These are phyloP conservation scores for Helichrysum umbraculigerum DNA, from an alignment of 129 eudicot species.

Conservation along the genomic window DNA sequence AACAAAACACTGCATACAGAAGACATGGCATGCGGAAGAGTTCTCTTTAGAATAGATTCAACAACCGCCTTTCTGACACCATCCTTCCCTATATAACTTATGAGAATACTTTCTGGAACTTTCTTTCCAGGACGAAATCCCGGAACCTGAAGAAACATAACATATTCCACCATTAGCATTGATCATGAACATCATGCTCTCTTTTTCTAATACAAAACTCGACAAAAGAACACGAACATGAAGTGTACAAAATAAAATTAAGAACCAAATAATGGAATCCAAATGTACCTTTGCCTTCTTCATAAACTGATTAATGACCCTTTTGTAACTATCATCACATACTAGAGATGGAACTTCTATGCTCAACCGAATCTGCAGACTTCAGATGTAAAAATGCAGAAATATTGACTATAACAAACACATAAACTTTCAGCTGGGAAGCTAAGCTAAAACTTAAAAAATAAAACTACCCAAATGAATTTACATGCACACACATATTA, in stretches of 20 bases:
- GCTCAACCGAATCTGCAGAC: conserved; percentile 73
- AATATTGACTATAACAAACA: not conserved
- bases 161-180: not conserved
- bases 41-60: conserved; percentile 88
- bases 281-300: conserved; percentile 66
- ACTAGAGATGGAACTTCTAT: conserved; percentile 79
- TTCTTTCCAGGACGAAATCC: conserved; percentile 91
- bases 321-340: conserved; percentile 78
- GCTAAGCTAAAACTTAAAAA: not conserved
- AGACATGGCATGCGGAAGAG: conserved; percentile 98
- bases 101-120: conserved; percentile 76
- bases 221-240: not conserved
- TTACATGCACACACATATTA: not conserved
- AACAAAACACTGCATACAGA: conserved; percentile 46
- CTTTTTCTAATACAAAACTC: conserved; percentile 1
- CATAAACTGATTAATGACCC: conserved; percentile 65
- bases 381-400: conserved; percentile 9
- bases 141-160: conserved; percentile 59
- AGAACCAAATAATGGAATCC: conserved; percentile 10
- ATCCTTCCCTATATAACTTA: conserved; percentile 62
- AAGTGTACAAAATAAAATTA: not conserved
- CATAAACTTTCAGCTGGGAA: not conserved
- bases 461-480: not conserved
- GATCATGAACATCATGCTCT: not conserved
- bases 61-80: conserved; percentile 64